Conservation (phyloP, 805 yeast species). For the Danielozyma ontarioensis region DNA sequence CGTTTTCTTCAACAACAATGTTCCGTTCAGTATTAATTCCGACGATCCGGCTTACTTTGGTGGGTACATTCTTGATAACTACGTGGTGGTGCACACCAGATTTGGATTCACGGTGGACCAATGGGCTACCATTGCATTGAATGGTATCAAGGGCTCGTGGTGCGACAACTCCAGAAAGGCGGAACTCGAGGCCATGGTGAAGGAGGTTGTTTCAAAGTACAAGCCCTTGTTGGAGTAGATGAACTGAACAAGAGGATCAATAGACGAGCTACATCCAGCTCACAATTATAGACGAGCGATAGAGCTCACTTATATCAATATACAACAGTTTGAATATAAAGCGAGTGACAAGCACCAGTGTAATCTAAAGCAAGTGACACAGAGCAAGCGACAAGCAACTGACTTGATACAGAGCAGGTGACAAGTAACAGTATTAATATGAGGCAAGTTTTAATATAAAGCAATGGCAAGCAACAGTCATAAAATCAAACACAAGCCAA, state of each 20-base stretch:
- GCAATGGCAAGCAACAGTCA: too few relatives aligned
- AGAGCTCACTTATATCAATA: background rate
- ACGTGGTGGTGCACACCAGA: constrained; percentile 56
- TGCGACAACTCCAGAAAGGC: constrained; percentile 52
- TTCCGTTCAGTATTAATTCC: constrained; percentile 71
- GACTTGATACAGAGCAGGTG: too few relatives aligned
- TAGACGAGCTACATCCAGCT: background rate
- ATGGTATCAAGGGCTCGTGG: constrained; percentile 73
- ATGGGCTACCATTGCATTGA: constrained; percentile 62
- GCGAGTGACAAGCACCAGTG: background rate
- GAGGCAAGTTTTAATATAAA: too few relatives aligned
- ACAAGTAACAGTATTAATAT: too few relatives aligned
- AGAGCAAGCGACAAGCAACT: too few relatives aligned
- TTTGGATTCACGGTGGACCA: constrained; percentile 57
- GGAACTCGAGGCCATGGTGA: constrained; percentile 42
- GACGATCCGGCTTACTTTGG: constrained; percentile 63
- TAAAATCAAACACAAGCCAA: too few relatives aligned
- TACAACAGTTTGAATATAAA: background rate
- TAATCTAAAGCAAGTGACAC: too few relatives aligned
- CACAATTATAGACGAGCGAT: background rate
- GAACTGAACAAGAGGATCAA: background rate
- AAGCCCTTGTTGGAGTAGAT: constrained; percentile 5
- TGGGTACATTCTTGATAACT: constrained; percentile 77
- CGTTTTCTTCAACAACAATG: constrained; percentile 52
- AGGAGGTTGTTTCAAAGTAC: constrained; percentile 38